Evolutionary conservation across 306 rosid genomes (phyloP).

Genomic region (Malus domestica): ASM211411v1 NC_041803.1:26050001-26050500

Average conservation of each 20-base stretch:
- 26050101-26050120: slow-evolving; percentile 42
- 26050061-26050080: background rate
- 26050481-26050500: slow-evolving; percentile 9
- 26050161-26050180: slow-evolving; percentile 67
- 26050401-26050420: slow-evolving; percentile 28
- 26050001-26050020: background rate
- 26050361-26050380: slow-evolving; percentile 27
- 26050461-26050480: slow-evolving; percentile 21
- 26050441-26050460: slow-evolving; percentile 41
- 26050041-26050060: background rate
- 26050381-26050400: slow-evolving; percentile 23
- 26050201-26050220: slow-evolving; percentile 61
- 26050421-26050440: slow-evolving; percentile 29
- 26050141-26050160: slow-evolving; percentile 65
- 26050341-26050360: slow-evolving; percentile 48
- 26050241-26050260: slow-evolving; percentile 11
- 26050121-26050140: slow-evolving; percentile 63
- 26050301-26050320: background rate
- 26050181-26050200: slow-evolving; percentile 80
- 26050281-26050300: slow-evolving; percentile 23
- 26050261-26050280: slow-evolving; percentile 5
- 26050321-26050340: slow-evolving; percentile 84
- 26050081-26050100: background rate
- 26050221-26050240: slow-evolving; percentile 75
- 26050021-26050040: background rate